phyloP scores from a whole-genome alignment of 2,329 filamentous ascomycete species.

The Incumbomyces lentus region DNA sequence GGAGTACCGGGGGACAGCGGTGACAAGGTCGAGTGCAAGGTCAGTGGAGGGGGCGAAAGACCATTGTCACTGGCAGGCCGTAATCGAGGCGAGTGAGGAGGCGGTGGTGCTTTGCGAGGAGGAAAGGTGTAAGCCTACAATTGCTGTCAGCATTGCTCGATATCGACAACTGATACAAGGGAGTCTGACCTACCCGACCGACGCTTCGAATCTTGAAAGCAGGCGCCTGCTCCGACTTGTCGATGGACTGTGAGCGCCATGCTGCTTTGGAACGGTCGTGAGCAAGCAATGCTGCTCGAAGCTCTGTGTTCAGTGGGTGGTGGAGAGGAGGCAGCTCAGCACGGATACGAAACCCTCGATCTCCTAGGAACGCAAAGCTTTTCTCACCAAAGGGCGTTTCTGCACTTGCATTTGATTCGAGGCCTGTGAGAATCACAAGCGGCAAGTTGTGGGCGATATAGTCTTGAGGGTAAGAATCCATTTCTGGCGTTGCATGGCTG shows the following conservation, averaged over 20 bases:
- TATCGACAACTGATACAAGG: slow-evolving; percentile 1
- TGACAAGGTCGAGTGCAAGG: slow-evolving; percentile 85
- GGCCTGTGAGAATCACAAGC: slow-evolving; percentile 69
- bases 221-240: slow-evolving; percentile 39
- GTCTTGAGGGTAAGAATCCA: slow-evolving; percentile 44
- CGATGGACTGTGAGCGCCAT: slow-evolving; percentile 53
- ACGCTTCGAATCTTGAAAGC: slow-evolving; percentile 62
- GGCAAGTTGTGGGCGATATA: slow-evolving; percentile 84
- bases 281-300: slow-evolving; percentile 56
- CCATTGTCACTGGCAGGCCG: slow-evolving; percentile 38
- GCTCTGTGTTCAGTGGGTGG: slow-evolving; percentile 51
- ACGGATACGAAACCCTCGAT: slow-evolving; percentile 52
- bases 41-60: slow-evolving; percentile 37
- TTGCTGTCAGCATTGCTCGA: slow-evolving; percentile 16
- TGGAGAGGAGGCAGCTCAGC: slow-evolving; percentile 62
- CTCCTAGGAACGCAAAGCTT: slow-evolving; percentile 28
- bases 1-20: slow-evolving; percentile 74
- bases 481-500: slow-evolving; percentile 13
- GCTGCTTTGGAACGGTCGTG: slow-evolving; percentile 54
- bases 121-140: slow-evolving; percentile 45
- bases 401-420: slow-evolving; percentile 37
- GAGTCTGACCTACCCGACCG: slow-evolving; percentile 62
- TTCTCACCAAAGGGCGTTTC: slow-evolving; percentile 31
- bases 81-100: slow-evolving; percentile 40
- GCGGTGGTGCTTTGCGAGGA: slow-evolving; percentile 52